Percentiles rank a stretch among this genome's conserved stretches.
Evolutionary conservation across 2,329 filamentous ascomycete species (phyloP).

Genomic region (Trichophaea hybrida): DNA sequence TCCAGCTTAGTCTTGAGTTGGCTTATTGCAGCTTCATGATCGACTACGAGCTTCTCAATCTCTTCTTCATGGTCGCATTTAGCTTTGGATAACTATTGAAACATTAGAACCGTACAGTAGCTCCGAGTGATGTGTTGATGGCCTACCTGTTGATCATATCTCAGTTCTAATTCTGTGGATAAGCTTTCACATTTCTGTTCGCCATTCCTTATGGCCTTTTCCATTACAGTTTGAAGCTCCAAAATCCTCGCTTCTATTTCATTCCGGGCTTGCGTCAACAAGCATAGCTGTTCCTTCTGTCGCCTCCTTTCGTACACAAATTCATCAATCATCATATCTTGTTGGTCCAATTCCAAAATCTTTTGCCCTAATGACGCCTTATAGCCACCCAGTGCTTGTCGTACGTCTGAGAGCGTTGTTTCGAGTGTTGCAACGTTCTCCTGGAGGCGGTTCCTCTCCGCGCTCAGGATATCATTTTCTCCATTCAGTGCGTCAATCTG

Average conservation of each 20-base stretch:
- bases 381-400: background rate
- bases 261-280: background rate
- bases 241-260: background rate
- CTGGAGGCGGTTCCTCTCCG: slow-evolving; percentile 2
- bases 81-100: background rate
- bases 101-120: background rate
- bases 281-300: background rate
- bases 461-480: slow-evolving; percentile 10
- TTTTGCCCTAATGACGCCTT: background rate
- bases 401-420: slow-evolving; percentile 10
- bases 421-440: slow-evolving; percentile 5
- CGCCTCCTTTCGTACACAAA: background rate
- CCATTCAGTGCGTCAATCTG: background rate
- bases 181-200: background rate
- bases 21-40: background rate
- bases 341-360: background rate
- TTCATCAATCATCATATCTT: background rate
- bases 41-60: background rate
- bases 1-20: background rate
- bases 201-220: background rate
- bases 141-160: background rate
- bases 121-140: background rate
- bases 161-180: background rate
- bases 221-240: background rate
- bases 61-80: background rate